Percentiles rank a stretch among this genome's conserved stretches.
Evolutionary conservation across 2,329 filamentous ascomycete species (phyloP).

Genomic region (Boeremia lycopersici): DNA sequence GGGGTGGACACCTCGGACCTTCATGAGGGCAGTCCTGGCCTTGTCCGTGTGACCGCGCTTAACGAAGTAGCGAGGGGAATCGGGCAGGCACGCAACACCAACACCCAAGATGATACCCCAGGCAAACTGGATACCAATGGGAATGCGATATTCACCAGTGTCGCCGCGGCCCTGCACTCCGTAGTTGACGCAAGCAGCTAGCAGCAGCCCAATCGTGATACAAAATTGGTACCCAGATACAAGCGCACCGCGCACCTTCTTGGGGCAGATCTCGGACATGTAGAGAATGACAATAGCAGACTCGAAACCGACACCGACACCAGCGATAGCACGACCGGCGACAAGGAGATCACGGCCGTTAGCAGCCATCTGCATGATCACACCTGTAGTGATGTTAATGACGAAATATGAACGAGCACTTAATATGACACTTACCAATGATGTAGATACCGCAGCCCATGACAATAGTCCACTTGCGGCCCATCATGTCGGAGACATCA

Average conservation of each 20-base stretch:
- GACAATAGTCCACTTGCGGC: slow-evolving; percentile 66
- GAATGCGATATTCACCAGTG: slow-evolving; percentile 72
- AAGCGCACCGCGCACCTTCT: slow-evolving; percentile 72
- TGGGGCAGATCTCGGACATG: slow-evolving; percentile 71
- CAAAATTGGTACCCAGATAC: slow-evolving; percentile 70
- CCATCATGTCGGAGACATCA: slow-evolving; percentile 66
- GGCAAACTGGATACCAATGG: slow-evolving; percentile 72
- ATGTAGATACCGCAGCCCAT: slow-evolving; percentile 29
- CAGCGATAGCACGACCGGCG: slow-evolving; percentile 38
- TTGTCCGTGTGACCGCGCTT: slow-evolving; percentile 64
- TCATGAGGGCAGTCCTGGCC: slow-evolving; percentile 65
- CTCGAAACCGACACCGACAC: slow-evolving; percentile 39
- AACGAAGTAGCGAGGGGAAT: slow-evolving; percentile 37
- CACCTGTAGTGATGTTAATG: slow-evolving; percentile 20
- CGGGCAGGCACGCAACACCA: slow-evolving; percentile 42
- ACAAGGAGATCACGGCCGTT: slow-evolving; percentile 20
- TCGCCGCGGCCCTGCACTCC: slow-evolving; percentile 60
- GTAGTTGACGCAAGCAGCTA: slow-evolving; percentile 68
- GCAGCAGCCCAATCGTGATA: slow-evolving; percentile 70
- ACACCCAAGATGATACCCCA: slow-evolving; percentile 70
- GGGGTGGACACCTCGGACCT: slow-evolving; percentile 57
- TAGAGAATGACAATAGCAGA: slow-evolving; percentile 62
- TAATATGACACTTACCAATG: slow-evolving; percentile 28
- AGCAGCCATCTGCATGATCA: slow-evolving; percentile 16
- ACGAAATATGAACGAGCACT: neutral